Percentiles rank a stretch among this genome's conserved stretches.
Evolutionary conservation across 768 basidiomycete genomes (phyloP).

Genomic region (Pleurotus citrinopileatus): DNA sequence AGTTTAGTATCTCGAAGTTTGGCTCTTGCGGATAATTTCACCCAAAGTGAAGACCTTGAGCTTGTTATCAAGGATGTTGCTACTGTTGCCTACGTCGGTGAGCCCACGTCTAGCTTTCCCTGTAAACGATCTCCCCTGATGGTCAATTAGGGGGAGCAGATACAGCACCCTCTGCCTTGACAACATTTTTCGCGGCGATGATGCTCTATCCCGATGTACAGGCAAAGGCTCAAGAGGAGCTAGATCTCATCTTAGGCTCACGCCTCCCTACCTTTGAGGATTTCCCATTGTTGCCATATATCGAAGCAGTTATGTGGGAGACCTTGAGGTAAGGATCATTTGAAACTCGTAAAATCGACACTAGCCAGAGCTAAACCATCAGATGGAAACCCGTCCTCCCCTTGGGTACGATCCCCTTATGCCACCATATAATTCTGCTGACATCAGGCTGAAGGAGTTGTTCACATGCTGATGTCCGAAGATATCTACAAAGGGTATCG

Average conservation of each 20-base stretch:
- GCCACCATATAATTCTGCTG: not conserved
- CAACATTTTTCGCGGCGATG: conserved; percentile 9
- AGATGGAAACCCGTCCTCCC: conserved; percentile 30
- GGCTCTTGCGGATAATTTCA: not conserved
- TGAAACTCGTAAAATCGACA: not conserved
- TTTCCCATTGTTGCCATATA: not conserved
- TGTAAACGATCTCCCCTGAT: not conserved
- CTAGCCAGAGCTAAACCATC: not conserved
- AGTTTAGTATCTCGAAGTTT: not conserved
- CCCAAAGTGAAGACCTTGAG: not conserved
- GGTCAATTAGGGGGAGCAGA: conserved; percentile 22
- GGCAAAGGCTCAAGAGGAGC: not conserved
- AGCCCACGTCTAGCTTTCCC: not conserved
- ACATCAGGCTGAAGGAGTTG: conserved; percentile 20
- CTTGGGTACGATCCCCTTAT: conserved; percentile 19
- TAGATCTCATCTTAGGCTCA: not conserved
- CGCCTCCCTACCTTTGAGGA: conserved; percentile 5
- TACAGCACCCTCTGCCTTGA: conserved; percentile 24
- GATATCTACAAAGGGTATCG: conserved; percentile 39
- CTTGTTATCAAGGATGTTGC: conserved; percentile 1
- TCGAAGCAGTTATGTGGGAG: conserved; percentile 34
- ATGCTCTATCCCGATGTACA: not conserved
- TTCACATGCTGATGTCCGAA: conserved; percentile 32
- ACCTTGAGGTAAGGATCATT: conserved; percentile 15
- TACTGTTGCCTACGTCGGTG: not conserved